A percentile compares a stretch with the other conserved stretches of the same genome.
Conservation (phyloP, 345 rosid genomes). For the Heritiera fomes region DNA sequence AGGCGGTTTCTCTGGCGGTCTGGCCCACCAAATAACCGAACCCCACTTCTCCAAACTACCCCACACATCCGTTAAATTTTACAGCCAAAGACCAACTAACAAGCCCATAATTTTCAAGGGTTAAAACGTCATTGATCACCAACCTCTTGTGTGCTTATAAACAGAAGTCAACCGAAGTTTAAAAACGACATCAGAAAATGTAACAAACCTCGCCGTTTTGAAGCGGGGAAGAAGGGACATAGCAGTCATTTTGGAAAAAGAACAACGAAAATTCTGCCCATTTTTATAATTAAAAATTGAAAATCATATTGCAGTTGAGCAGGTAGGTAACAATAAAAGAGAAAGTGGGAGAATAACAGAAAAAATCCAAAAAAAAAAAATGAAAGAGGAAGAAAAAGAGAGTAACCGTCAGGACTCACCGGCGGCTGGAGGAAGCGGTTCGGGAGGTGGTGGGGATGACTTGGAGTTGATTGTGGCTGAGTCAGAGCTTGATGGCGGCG, state of each 20-base stretch:
- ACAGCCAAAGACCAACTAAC: neutral
- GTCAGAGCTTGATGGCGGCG: conserved; percentile 27
- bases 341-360: neutral
- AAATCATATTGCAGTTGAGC: conserved; percentile 50
- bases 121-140: neutral
- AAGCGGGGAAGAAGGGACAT: conserved; percentile 23
- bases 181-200: neutral
- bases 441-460: neutral
- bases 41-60: neutral
- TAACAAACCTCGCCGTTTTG: conserved; percentile 15
- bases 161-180: conserved; percentile 26
- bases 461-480: conserved; percentile 14
- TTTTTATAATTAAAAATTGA: conserved; percentile 10
- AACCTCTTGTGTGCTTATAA: neutral
- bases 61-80: neutral
- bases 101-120: neutral
- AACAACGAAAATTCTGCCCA: conserved; percentile 37
- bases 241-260: conserved; percentile 28
- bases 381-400: conserved; percentile 30
- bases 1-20: conserved; percentile 31
- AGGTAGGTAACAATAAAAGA: conserved; percentile 42
- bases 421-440: conserved; percentile 17
- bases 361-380: conserved; percentile 15
- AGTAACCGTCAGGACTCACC: conserved; percentile 35
- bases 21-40: conserved; percentile 35